Evolutionary conservation across 495 filamentous ascomycete genomes (phyloP), one percentile per base, ranked within the genome.

Genomic region (Trichoderma erinaceum): DNA sequence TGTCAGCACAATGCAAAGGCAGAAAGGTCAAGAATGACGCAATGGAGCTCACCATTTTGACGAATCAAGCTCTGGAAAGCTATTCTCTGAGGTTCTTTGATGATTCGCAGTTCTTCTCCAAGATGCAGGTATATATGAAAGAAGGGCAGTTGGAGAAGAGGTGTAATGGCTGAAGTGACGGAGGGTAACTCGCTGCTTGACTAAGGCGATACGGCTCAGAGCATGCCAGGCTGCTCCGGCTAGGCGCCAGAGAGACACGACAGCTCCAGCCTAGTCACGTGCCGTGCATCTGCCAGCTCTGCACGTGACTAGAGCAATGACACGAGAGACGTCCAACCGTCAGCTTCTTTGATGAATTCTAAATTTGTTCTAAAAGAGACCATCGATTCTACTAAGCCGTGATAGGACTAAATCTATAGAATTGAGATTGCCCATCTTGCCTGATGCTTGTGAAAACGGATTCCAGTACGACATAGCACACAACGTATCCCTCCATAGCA

Each of bases 241-340:
- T 50, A 73, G 72, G 72, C 72, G 72, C 61, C 72, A 73, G 71
- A 44, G 65, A 64, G 68, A 73, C 71, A 68, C 71, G 71, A 73
- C 71, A 67, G 29, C 68, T 66, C 68, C 35, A 29, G 41, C 18
- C 44, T 11, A 21, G 48, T 69, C 68, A 69, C 68, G 68, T 66
- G 68, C 56, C 52, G 27, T 61, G 27, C 27, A 13, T 32, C 11
- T 61, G 29, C 29, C 29, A 29, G 29, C 29, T 29, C 29, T 29
- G 29, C 56, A 21, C 56, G 56, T 61, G 56, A 61, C 35, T 61
- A 7, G 15, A 61, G 56, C 25, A 15, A 8, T 32, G 27, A 23
- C 44, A 48, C 0, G n/a, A 16, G 44, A 15, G n/a, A 48, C n/a
- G 44, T 48, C 3, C 15, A 48, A 48, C 12, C 12, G 44, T 48